Evolutionary conservation across 805 yeast species (phyloP).

Genomic region (Saccharomycopsis capsularis): DNA sequence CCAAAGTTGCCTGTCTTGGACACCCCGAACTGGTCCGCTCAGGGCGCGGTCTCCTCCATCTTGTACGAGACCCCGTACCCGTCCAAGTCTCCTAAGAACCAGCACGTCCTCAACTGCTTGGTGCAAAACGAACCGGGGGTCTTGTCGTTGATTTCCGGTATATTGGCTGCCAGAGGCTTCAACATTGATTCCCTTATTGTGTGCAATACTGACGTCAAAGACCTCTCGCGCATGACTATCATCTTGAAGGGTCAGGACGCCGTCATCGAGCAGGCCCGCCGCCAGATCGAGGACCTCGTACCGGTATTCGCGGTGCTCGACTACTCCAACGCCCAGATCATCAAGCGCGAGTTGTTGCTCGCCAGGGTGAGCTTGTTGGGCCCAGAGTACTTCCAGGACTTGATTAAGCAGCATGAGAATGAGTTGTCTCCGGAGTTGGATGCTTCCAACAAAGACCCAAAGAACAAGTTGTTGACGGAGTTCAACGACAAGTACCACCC

Average conservation of each 20-base stretch:
- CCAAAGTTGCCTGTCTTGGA: constrained; percentile 92
- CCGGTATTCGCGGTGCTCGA: constrained; percentile 98
- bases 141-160: constrained; percentile 84
- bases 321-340: constrained; percentile 83
- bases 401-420: constrained; percentile 69
- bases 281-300: constrained; percentile 95
- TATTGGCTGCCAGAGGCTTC: constrained; percentile 96
- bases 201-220: constrained; percentile 92
- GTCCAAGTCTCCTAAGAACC: constrained; percentile 53
- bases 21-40: constrained; percentile 93
- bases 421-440: constrained; percentile 23
- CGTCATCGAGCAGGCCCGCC: constrained; percentile 94
- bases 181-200: constrained; percentile 96
- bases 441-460: constrained; percentile 28
- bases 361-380: constrained; percentile 92
- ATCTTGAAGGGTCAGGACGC: constrained; percentile 93
- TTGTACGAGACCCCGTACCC: constrained; percentile 78
- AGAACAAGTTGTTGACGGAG: constrained; percentile 27
- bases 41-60: constrained; percentile 92
- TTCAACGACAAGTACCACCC: constrained; percentile 63
- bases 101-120: constrained; percentile 91
- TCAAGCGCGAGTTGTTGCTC: constrained; percentile 82
- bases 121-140: constrained; percentile 99
- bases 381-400: constrained; percentile 96
- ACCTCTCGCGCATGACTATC: constrained; percentile 93